Base-by-base conservation (phyloP, 2,329 filamentous ascomycete species). In the Exserohilum rostratum region DNA sequence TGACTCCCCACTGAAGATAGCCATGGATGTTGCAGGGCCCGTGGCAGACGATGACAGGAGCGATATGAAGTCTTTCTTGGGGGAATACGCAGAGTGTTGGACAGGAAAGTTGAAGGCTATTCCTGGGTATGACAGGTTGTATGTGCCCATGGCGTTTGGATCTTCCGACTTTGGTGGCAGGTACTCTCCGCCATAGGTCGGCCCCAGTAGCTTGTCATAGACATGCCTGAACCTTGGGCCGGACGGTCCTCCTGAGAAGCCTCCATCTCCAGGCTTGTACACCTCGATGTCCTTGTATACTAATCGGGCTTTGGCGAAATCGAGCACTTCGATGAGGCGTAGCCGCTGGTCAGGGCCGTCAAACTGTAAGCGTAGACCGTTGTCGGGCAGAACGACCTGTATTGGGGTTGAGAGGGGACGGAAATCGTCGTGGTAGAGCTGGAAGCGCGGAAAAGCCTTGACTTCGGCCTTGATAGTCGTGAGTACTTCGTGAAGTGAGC, bases 111-210 rank as follows among this genome's bases (percentile, higher is more conserved):
- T 93, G 72, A 98, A 97, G 0, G 93, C 91, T 27, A 99, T 87
- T 0, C 95, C 95, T 0, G 93, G 93, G 76, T 97, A 99, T 1
- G 93, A 98, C 30, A 99, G 80, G 30, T 96, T 87, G 70, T 98
- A 99, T 18, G 86, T 89, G 13, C 93, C 93, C 54, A 82, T 78
- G 13, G 81, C 73, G 13, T 69, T 79, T 10, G 82, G 80, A 37
- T 80, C 78, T 31, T 81, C 77, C 3, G 79, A 80, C 6, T 76
- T 73, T 0, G 90, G 86, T 7, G 88, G 83, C 33, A 96, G 83
- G 69, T 93, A 99, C 79, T 99, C 95, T 60, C 95, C 95, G 1
- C 90, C 90, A 72, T 96, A 98, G 0, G 93, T 96, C 15, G 93
- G 93, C 0, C 95, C 95, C 60, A 99, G 87, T n/a, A 97, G 81